Evolutionary conservation across 371 early-diverging fungal genomes (phyloP).

Genomic region (Apophysomyces trapeziformis): DNA sequence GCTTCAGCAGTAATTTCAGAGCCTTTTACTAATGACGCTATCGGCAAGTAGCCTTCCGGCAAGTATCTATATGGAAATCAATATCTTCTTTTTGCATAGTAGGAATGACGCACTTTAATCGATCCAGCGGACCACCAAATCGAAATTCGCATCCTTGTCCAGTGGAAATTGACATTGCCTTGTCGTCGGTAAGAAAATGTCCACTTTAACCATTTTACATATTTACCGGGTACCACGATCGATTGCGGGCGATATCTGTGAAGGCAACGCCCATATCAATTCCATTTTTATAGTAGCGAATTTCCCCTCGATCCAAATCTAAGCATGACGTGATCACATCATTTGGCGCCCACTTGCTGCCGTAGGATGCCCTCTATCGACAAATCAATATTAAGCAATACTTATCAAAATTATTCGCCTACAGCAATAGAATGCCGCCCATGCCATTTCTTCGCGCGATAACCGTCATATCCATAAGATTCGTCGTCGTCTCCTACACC

Average conservation of each 20-base stretch:
- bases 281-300: conserved; percentile 68
- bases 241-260: conserved; percentile 34
- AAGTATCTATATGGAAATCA: conserved; percentile 25
- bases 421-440: conserved; percentile 36
- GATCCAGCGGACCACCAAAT: conserved; percentile 47
- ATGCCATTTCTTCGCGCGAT: conserved; percentile 74
- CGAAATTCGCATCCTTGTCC: conserved; percentile 44
- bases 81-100: not conserved
- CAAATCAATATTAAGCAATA: conserved; percentile 6
- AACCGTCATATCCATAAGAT: conserved; percentile 77
- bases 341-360: conserved; percentile 61
- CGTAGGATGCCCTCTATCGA: conserved; percentile 57
- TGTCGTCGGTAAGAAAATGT: not conserved
- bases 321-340: conserved; percentile 66
- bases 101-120: conserved; percentile 23
- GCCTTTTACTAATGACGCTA: conserved; percentile 19
- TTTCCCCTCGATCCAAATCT: conserved; percentile 61
- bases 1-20: conserved; percentile 17
- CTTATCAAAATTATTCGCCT: conserved; percentile 1
- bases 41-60: conserved; percentile 34
- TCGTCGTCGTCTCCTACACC: conserved; percentile 74
- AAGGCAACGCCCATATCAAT: conserved; percentile 72
- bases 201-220: not conserved
- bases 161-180: conserved; percentile 49
- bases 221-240: conserved; percentile 63